Percentiles rank a stretch among this genome's conserved stretches.
phyloP scores from a whole-genome alignment of 305 asterid genomes.

The Fraxinus albicans region DNA sequence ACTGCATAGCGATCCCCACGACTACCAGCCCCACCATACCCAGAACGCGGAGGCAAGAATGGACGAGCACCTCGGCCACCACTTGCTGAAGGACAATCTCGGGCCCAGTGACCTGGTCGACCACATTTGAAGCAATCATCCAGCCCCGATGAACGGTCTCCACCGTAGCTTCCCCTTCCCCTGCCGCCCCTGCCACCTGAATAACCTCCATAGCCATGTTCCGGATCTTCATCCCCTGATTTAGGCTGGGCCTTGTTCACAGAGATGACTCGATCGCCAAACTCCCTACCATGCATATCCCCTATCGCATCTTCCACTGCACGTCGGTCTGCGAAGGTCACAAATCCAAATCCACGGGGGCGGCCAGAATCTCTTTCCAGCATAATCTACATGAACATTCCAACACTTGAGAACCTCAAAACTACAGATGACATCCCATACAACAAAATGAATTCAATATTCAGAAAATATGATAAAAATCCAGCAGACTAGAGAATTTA shows the following conservation, averaged over 20 bases:
- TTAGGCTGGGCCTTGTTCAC: constrained; percentile 97
- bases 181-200: constrained; percentile 33
- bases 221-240: constrained; percentile 69
- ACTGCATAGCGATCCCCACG: constrained; percentile 71
- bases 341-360: constrained; percentile 97
- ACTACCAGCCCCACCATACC: constrained; percentile 58
- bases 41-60: constrained; percentile 64
- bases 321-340: constrained; percentile 86
- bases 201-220: constrained; percentile 63
- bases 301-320: constrained; percentile 94
- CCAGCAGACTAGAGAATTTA: neutral
- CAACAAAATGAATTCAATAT: neutral
- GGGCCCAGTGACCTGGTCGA: constrained; percentile 98
- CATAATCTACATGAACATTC: constrained; percentile 56
- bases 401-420: constrained; percentile 23
- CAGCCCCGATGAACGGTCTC: constrained; percentile 76
- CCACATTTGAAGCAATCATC: constrained; percentile 98
- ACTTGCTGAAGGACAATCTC: constrained; percentile 86
- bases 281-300: constrained; percentile 92
- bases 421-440: neutral
- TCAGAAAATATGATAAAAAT: neutral
- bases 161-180: constrained; percentile 47
- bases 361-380: constrained; percentile 94
- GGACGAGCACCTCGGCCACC: constrained; percentile 76
- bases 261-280: constrained; percentile 81